Conservation (phyloP, 2,329 filamentous ascomycete species). For the Parastagonospora nodorum region DNA sequence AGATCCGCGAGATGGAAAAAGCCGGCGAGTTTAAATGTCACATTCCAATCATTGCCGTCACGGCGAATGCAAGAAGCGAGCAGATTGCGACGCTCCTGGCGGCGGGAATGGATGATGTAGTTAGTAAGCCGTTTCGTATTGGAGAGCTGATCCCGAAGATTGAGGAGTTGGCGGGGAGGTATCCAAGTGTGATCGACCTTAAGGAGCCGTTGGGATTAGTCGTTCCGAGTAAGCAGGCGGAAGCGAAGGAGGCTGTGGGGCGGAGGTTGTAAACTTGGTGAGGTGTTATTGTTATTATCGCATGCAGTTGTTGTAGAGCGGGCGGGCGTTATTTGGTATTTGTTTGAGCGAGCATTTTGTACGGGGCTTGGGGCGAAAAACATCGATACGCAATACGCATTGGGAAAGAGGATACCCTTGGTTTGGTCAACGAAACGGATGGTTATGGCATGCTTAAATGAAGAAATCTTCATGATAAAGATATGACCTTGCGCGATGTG, state of each 20-base stretch:
- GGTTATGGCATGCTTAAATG: too few species aligned
- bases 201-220: conserved; percentile 1
- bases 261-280: neutral
- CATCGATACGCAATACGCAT: too few species aligned
- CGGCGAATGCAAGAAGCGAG: conserved; percentile 48
- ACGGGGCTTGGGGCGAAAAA: too few species aligned
- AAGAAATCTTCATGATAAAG: too few species aligned
- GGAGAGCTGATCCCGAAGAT: conserved; percentile 57
- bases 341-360: too few species aligned
- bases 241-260: neutral
- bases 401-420: too few species aligned
- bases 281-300: neutral
- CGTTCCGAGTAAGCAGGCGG: conserved; percentile 4
- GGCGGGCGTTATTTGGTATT: too few species aligned
- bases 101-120: conserved; percentile 55
- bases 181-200: conserved; percentile 1
- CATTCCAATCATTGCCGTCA: conserved; percentile 50
- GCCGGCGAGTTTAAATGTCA: conserved; percentile 40
- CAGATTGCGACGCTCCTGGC: conserved; percentile 46
- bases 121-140: conserved; percentile 58
- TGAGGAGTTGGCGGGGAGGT: conserved; percentile 49
- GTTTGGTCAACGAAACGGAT: too few species aligned
- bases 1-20: conserved; percentile 45
- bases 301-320: neutral
- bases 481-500: too few species aligned